A percentile compares a stretch with the other conserved stretches of the same genome.
Evolutionary conservation across 2,329 filamentous ascomycete species (phyloP).

Genomic region (Calonectria multiphialidica): DNA sequence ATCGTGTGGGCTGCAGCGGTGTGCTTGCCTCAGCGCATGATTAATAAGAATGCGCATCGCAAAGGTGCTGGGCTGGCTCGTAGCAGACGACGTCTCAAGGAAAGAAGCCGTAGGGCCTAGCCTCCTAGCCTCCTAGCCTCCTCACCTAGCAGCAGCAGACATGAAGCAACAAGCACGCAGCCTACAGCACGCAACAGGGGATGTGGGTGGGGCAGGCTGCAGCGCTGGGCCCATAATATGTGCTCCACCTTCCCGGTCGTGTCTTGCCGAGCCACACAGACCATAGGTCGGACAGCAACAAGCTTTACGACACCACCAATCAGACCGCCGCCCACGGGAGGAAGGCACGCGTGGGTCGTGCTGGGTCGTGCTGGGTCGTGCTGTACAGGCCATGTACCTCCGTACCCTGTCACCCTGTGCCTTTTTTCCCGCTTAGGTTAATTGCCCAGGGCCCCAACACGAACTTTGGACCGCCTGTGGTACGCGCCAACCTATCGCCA

Average conservation of each 20-base stretch:
- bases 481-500: constrained; percentile 5
- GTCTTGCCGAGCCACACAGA: constrained; percentile 22
- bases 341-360: constrained; percentile 7
- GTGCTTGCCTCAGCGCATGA: background rate
- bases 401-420: constrained; percentile 14
- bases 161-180: background rate
- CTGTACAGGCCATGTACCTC: background rate
- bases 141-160: background rate
- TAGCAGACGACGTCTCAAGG: too few relatives aligned
- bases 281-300: constrained; percentile 8
- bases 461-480: constrained; percentile 14
- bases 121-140: too few relatives aligned
- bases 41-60: background rate
- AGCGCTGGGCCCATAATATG: background rate
- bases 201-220: background rate
- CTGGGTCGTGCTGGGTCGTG: background rate
- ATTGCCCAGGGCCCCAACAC: constrained; percentile 21
- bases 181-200: background rate
- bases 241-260: constrained; percentile 9
- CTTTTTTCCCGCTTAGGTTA: constrained; percentile 16
- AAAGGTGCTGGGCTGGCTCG: background rate
- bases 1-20: background rate
- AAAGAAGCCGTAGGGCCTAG: background rate
- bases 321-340: background rate
- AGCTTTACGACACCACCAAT: constrained; percentile 20